Evolutionary conservation across 257 asterid genomes (phyloP).

Genomic region (Gardenia jasminoides): DNA sequence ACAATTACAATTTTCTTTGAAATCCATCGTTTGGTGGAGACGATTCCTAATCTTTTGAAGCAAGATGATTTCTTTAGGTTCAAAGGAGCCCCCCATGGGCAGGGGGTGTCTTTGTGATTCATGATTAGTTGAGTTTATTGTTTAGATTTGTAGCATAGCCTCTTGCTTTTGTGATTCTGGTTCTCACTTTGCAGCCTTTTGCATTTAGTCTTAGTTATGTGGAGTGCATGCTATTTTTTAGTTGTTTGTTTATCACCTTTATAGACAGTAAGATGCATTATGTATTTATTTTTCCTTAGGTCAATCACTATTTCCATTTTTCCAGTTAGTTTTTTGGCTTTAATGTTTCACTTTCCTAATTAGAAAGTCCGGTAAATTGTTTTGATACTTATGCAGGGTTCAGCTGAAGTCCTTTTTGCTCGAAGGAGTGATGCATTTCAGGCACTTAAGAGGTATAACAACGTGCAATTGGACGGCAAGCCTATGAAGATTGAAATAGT

Average conservation of each 20-base stretch:
- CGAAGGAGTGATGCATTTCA: slow-evolving; percentile 82
- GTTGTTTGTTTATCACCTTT: no score
- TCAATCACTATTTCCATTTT: background rate
- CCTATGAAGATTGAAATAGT: slow-evolving; percentile 84
- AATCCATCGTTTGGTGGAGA: background rate
- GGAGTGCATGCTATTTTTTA: background rate
- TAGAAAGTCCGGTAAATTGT: background rate
- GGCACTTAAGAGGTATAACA: slow-evolving; percentile 75
- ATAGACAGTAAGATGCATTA: background rate
- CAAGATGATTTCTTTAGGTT: background rate
- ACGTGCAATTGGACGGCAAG: slow-evolving; percentile 83
- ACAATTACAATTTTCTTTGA: background rate
- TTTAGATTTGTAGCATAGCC: background rate
- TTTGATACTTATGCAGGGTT: slow-evolving; percentile 43
- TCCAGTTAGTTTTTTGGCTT: background rate
- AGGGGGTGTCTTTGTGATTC: background rate
- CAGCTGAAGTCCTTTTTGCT: slow-evolving; percentile 78
- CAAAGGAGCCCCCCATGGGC: background rate
- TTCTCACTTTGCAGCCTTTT: background rate
- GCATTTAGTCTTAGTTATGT: no score
- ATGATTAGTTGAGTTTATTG: background rate
- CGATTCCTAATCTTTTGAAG: background rate
- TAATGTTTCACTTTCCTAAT: background rate
- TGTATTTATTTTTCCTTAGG: background rate
- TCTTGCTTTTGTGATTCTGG: no score